Evolutionary conservation across 2,329 filamentous ascomycete species (phyloP), one percentile per base, ranked within the genome.

Genomic region (Colletotrichum karsti): DNA sequence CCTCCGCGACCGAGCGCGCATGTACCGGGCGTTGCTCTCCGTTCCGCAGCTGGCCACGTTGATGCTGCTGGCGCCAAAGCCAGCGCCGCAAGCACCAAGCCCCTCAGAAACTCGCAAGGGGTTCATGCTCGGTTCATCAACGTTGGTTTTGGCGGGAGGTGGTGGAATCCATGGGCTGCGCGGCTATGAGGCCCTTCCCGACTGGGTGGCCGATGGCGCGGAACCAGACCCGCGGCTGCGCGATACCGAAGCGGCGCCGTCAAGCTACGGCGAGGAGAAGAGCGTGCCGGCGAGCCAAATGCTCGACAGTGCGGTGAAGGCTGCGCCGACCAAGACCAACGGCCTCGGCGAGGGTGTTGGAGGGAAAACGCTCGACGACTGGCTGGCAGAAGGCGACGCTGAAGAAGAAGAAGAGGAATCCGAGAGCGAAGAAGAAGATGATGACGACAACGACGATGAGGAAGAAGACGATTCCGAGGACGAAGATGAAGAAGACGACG

Each of bases 21-120:
- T 98, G 69, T 98, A 97, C 82, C 94, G 93, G 71, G 88, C 94
- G 1, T 88, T 99, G 1, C 88, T 99, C 2, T 87, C 90, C 4
- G 90, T 93, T 5, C 93, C 95, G 1, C 94, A 98, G 77, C 88
- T 99, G 15, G 96, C 96, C 3, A 94, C 92, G 1, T 85, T 99
- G 13, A 92, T 98, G 77, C 90, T 99, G 1, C 87, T 98, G 2
- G 96, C 96, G 0, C 95, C 96, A 0, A 99, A 99, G 77, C 95
- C 96, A 0, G 94, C 96, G 0, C 96, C 96, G 0, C 93, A 97
- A 69, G 92, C 93, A 0, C 94, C 94, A 0, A 97, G 93, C 67
- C 96, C 96, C 1, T 97, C 93, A 0, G 95, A 97, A 76, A 90
- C 88, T 3, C 88, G 95, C 35, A 93, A 91, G 71, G 91, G 90